Conservation (phyloP, 345 rosid species). For the Abelmoschus esculentus region DNA sequence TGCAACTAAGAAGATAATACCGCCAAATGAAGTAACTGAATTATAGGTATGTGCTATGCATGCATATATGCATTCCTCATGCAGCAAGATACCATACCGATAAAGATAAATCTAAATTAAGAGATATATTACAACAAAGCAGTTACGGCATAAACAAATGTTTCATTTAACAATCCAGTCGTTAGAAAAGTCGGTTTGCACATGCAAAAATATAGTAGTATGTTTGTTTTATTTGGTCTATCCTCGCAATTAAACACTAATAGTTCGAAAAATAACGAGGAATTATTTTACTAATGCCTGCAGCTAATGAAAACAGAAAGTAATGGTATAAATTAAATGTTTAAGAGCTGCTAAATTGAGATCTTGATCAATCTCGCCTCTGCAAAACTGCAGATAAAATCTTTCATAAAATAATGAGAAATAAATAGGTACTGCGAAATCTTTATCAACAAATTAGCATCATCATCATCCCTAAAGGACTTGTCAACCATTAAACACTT, state of each 20-base stretch:
- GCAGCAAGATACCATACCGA: background rate
- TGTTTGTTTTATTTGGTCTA: too few species aligned
- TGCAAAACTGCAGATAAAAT: background rate
- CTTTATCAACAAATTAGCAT: slow-evolving; percentile 2
- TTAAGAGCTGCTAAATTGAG: too few species aligned
- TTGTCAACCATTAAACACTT: background rate
- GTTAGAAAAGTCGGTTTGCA: background rate
- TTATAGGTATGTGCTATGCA: background rate
- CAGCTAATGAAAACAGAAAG: background rate
- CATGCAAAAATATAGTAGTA: background rate
- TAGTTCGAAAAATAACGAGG: background rate
- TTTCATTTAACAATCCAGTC: background rate
- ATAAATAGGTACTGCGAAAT: background rate
- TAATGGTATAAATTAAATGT: background rate
- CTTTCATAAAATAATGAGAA: background rate
- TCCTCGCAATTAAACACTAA: background rate
- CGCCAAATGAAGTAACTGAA: background rate
- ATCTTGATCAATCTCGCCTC: background rate
- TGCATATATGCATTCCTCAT: background rate
- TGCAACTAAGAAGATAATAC: background rate
- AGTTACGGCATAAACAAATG: background rate
- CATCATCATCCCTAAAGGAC: background rate
- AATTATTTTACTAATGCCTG: background rate
- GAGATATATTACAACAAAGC: background rate
- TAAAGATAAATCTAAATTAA: background rate